Evolutionary conservation across 2,329 filamentous ascomycete species (phyloP).

Genomic region (Colletotrichum spaethianum): DNA sequence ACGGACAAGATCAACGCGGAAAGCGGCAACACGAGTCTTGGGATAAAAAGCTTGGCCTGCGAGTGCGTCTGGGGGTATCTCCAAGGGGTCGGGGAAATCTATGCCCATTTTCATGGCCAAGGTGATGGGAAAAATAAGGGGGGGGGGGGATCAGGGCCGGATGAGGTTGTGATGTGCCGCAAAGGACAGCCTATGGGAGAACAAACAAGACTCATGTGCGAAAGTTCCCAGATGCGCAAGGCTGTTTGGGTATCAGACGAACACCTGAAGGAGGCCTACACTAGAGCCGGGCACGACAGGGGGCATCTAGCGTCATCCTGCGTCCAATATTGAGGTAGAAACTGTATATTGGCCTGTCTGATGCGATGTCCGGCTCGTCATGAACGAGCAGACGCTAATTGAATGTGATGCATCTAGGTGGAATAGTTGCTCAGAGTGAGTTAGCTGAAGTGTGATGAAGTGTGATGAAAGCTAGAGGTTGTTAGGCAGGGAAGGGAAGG

Average conservation of each 20-base stretch:
- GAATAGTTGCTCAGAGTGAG: neutral
- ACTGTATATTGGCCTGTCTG: no score
- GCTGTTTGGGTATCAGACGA: neutral
- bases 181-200: neutral
- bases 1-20: conserved; percentile 29
- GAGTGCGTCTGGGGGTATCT: neutral
- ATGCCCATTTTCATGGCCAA: neutral
- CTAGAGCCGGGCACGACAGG: neutral
- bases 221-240: neutral
- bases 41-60: conserved; percentile 23
- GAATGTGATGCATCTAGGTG: neutral
- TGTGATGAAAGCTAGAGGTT: neutral
- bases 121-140: neutral
- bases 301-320: neutral
- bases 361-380: neutral
- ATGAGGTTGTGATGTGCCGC: neutral
- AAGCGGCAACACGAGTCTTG: neutral
- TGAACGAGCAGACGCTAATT: neutral
- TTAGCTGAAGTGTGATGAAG: neutral
- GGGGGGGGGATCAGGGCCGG: neutral
- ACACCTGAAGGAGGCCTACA: neutral
- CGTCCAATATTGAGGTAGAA: neutral
- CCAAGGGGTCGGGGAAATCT: neutral
- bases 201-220: neutral
- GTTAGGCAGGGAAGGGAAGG: neutral